Evolutionary conservation across 257 asterid genomes (phyloP), one percentile per base, ranked within the genome.

Genomic region (Solanum etuberosum): DNA sequence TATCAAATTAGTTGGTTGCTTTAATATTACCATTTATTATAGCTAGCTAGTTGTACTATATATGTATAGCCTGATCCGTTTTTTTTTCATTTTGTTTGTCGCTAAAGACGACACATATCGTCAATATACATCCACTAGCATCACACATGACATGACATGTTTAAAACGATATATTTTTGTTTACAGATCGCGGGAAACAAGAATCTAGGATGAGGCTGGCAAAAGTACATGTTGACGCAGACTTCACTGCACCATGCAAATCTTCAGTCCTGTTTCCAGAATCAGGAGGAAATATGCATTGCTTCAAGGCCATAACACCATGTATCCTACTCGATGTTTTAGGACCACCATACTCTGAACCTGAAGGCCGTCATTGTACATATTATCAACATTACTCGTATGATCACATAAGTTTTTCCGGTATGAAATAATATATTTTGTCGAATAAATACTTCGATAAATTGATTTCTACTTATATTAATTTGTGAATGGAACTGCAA

Each of bases 211-310:
- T 63, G 51, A 48, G 88, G 32, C 81, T 84, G 16, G 90, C 90
- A n/a, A 86, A 87, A 86, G 67, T 89, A 9, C 86, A 87, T 31
- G 43, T 46, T 59, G 85, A 88, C 25, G 83, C 67, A 20, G 89
- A 85, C 46, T 25, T 87, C n/a, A 78, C 59, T 4, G 86, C 91
- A 7, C 91, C 91, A 1, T 88, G 90, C 68, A 35, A 32, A 8
- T 59, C 91, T 4, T 67, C 90, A 5, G 87, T 91, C 7, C 90
- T 91, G 6, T 91, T 80, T 84, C 93, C 93, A 3, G 83, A 88
- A 40, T 74, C 83, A 13, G 93, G 91, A 25, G 91, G 93, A 9
- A 91, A 91, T 86, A 46, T 91, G 88, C 93, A 91, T 40, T 84
- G 87, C 48, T 91, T 91, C 85, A 88, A 72, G 16, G 93, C 91